Evolutionary conservation across 257 asterid genomes (phyloP), one percentile per base, ranked within the genome.

Genomic region (Solanum microdontum): DNA sequence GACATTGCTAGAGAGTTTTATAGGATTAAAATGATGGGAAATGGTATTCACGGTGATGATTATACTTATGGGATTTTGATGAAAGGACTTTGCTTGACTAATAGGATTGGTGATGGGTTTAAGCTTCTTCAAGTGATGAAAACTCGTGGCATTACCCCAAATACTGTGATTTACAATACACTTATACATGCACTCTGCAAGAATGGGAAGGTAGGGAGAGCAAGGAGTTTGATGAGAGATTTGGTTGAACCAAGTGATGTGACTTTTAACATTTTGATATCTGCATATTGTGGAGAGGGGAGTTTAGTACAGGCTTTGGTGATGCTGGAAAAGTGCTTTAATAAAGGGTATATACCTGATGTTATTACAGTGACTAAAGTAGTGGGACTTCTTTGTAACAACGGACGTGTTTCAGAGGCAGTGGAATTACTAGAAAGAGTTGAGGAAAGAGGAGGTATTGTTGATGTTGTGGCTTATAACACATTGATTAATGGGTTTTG

Each of bases 21-120:
- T 33, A 88, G 98, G 93, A 94, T 68, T 92, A 97, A 96, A 90
- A 96, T 97, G 91, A 93, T 92, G 96, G 95, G 87, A 6, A 77
- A 37, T 89, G 98, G 96, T 33, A 88, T 96, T 88, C 88, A 88
- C 85, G 98, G 96, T 15, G 99, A 97, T 89, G 95, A 92, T 77
- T 97, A 95, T 90, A 96, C 99, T 83, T 93, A 90, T 2, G 99
- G 94, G 77, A 96, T 94, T 90, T 87, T 97, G 91, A 97, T 97
- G 99, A 97, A 97, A 91, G 98, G 99, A 15, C 94, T 97, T 87
- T 96, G 98, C 93, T 89, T 92, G 88, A 97, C 99, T 37, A 97
- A 95, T 90, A 90, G 99, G 84, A 95, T 97, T 5, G 93, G 93
- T 8, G 99, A 97, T 48, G 98, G 98, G 28, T 97, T 94, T 89